phyloP scores from a whole-genome alignment of 106 monocot species.

The Cymbidium sinense region DNA sequence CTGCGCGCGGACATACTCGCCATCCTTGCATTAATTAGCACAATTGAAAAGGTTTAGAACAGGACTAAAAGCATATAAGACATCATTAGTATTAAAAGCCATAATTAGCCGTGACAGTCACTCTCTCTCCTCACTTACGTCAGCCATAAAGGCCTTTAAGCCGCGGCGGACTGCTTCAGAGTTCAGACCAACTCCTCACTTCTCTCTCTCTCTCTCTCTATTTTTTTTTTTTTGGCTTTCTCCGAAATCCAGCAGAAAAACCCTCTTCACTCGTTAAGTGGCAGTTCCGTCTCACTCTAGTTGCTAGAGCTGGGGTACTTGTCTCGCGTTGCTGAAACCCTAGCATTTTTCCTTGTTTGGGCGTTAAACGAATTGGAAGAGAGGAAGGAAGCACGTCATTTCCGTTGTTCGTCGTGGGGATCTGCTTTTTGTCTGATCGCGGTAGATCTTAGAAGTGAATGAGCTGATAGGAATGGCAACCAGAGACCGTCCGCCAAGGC shows the following conservation, averaged over 20 bases:
- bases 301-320: neutral
- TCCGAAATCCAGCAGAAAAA: conserved; percentile 2
- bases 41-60: too few species aligned
- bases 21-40: too few species aligned
- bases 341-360: neutral
- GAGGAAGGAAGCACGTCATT: neutral
- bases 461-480: conserved; percentile 15
- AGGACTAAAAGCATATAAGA: neutral
- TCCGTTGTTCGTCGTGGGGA: neutral
- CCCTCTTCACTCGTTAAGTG: conserved; percentile 3
- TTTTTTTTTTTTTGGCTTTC: neutral
- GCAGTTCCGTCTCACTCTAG: neutral
- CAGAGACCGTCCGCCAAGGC: conserved; percentile 21
- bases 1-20: too few species aligned
- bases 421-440: neutral
- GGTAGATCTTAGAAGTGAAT: neutral
- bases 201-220: neutral
- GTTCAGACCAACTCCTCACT: neutral
- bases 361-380: neutral
- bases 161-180: conserved; percentile 1
- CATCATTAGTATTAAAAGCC: neutral
- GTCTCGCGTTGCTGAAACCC: neutral
- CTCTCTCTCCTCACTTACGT: neutral
- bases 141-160: neutral
- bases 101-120: neutral